Conservation (phyloP, 2,329 filamentous ascomycete genomes). For the Fusarium oligoseptatum region DNA sequence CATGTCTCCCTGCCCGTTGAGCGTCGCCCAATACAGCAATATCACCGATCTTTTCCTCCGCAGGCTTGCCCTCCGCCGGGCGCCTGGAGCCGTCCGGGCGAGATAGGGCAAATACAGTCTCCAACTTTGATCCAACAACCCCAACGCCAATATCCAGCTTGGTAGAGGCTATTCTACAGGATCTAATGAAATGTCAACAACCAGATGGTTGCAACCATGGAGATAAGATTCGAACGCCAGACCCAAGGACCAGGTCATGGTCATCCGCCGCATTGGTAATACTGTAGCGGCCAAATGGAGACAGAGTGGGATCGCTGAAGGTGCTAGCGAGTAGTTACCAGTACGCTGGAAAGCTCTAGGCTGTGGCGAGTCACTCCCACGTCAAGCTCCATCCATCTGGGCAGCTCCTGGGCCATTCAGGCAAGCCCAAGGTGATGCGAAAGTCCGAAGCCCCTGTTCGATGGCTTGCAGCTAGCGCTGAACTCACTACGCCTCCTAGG, state of each 20-base stretch:
- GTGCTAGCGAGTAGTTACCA: slow-evolving; percentile 43
- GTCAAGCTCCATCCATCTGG: slow-evolving; percentile 19
- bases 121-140: background rate
- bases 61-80: background rate
- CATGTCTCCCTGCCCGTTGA: slow-evolving; percentile 14
- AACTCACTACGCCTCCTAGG: slow-evolving; percentile 18
- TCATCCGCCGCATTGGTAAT: slow-evolving; percentile 19
- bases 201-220: slow-evolving; percentile 9
- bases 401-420: slow-evolving; percentile 17
- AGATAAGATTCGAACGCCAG: slow-evolving; percentile 4
- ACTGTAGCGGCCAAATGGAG: slow-evolving; percentile 28
- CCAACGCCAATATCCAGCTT: background rate
- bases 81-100: background rate
- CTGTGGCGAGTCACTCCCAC: slow-evolving; percentile 28
- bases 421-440: slow-evolving; percentile 14
- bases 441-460: slow-evolving; percentile 33
- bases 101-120: background rate
- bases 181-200: background rate
- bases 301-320: slow-evolving; percentile 23
- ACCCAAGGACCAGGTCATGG: slow-evolving; percentile 12
- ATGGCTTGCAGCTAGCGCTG: slow-evolving; percentile 28
- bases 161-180: background rate
- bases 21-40: slow-evolving; percentile 13
- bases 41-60: slow-evolving; percentile 25
- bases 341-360: slow-evolving; percentile 41